Percentiles rank a stretch among this genome's conserved stretches.
These are phyloP conservation scores for Colletotrichum tofieldiae DNA, from an alignment of 2,329 filamentous ascomycete species.

Conservation along the genomic window DNA sequence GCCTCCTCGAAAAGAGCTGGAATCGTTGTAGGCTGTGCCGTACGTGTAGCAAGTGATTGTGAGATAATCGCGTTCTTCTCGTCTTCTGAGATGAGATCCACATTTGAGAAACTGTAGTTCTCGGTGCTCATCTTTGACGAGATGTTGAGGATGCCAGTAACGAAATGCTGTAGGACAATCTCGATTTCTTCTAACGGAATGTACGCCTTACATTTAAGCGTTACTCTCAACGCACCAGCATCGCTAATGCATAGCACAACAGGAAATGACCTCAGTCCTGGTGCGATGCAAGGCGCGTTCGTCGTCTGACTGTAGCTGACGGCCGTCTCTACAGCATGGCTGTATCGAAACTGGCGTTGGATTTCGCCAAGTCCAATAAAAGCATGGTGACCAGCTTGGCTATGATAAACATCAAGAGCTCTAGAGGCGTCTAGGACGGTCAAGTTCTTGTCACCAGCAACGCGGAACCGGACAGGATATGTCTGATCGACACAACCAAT, in stretches of 20 bases:
- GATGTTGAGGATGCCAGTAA: not conserved
- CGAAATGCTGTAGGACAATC: conserved; percentile 6
- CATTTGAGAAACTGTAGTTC: not conserved
- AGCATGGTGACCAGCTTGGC: conserved; percentile 10
- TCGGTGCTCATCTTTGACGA: not conserved
- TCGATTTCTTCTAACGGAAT: not conserved
- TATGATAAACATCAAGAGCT: conserved; percentile 2
- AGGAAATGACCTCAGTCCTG: conserved; percentile 10
- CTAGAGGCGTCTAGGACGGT: not conserved
- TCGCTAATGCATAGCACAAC: conserved; percentile 19
- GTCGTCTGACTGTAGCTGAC: conserved; percentile 11
- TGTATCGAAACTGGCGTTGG: not conserved
- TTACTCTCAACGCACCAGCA: not conserved
- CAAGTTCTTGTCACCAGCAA: not conserved
- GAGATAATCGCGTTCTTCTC: not conserved
- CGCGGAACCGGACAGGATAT: conserved; percentile 5
- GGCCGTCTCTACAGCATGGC: conserved; percentile 5
- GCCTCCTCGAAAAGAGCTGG: not conserved
- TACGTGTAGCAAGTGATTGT: not conserved
- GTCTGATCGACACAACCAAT: conserved; percentile 23
- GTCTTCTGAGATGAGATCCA: not conserved
- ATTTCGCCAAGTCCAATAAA: conserved; percentile 15
- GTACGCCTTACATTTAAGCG: conserved; percentile 2
- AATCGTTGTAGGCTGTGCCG: not conserved
- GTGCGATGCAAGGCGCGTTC: conserved; percentile 8